Evolutionary conservation across 495 filamentous ascomycete genomes (phyloP), one percentile per base, ranked within the genome.

Genomic region (Lasiosphaeris hirsuta): DNA sequence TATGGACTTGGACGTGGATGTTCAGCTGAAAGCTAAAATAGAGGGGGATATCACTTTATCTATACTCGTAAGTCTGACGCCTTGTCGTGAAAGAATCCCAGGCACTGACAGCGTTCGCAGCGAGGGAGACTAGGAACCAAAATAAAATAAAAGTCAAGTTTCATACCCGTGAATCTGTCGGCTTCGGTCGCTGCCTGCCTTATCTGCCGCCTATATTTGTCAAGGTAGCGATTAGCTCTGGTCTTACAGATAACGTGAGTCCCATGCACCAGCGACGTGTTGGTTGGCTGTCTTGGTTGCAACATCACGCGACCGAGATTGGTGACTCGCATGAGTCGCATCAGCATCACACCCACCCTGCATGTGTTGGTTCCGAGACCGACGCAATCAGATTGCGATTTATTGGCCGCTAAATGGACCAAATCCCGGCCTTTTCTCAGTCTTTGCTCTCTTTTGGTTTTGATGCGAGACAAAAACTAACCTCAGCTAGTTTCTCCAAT

Each of bases 11-110:
- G 67, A 69, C n/a, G 15, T 69, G n/a, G 60, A 69, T 11, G 23
- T 69, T n/a, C 55, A 60, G n/a, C 56, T 69, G 30, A 61, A 63
- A 40, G 64, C 62, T 2, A 69, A 65, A 23, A 67, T 69, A 7
- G 58, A 67, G 42, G 67, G 67, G 11, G 47, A 60, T 36, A 19
- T 69, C 33, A 66, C 63, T 10, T 49, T 67, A 11, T 48, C 64
- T 4, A 63, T 67, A 13, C 51, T 67, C n/a, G 63, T 61, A 56
- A 59, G 65, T 36, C 15, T 15, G 46, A 7, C 9, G 46, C 19
- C 46, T 13, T 23, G 13, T 30, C 35, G 7, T 9, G 37, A 23
- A 10, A 11, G 7, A 7, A 11, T 19, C 37, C 38, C 18, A 13
- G 35, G 15, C 23, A 51, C 34, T 13, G 33, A 36, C 36, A 46